These are phyloP conservation scores for Rhodotorula sp. DNA, from an alignment of 1,284 basidiomycete species.

Conservation along the genomic window DNA sequence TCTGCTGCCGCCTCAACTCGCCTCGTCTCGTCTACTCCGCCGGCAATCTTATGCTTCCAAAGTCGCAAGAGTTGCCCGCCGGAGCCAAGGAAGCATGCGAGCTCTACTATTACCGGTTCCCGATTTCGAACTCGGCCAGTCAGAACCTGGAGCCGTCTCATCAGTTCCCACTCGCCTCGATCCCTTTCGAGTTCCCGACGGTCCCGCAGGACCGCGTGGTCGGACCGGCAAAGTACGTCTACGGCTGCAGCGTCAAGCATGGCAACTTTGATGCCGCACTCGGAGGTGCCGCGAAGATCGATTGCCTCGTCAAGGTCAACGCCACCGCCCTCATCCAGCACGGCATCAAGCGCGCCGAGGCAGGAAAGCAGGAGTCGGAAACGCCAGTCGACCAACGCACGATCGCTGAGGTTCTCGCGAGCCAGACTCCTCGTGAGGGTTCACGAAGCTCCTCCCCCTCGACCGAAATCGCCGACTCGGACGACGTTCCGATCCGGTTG, in stretches of 20 bases:
- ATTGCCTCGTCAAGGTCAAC: conserved; percentile 54
- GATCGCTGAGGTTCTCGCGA: conserved; percentile 48
- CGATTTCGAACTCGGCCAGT: conserved; percentile 20
- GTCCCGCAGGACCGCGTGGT: conserved; percentile 50
- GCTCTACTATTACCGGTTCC: conserved; percentile 54
- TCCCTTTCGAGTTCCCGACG: conserved; percentile 56
- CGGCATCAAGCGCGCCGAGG: conserved; percentile 45
- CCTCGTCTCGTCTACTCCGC: conserved; percentile 55
- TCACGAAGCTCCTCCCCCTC: not conserved
- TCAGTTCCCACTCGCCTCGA: conserved; percentile 53
- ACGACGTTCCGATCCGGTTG: conserved; percentile 48
- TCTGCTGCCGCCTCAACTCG: conserved; percentile 54
- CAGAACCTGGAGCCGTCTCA: conserved; percentile 43
- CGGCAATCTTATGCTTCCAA: conserved; percentile 50
- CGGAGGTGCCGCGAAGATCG: conserved; percentile 55
- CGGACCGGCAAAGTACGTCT: conserved; percentile 51
- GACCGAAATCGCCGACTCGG: not conserved
- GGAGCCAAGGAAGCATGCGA: conserved; percentile 52
- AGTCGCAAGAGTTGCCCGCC: conserved; percentile 44
- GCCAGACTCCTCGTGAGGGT: conserved; percentile 36
- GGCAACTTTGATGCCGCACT: conserved; percentile 54
- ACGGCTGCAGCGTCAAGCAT: conserved; percentile 51
- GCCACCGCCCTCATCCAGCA: conserved; percentile 47
- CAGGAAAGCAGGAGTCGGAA: conserved; percentile 33
- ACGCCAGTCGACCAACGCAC: conserved; percentile 50